Base-by-base conservation (phyloP, 768 basidiomycete species). In the Rhizopogon roseolus region DNA sequence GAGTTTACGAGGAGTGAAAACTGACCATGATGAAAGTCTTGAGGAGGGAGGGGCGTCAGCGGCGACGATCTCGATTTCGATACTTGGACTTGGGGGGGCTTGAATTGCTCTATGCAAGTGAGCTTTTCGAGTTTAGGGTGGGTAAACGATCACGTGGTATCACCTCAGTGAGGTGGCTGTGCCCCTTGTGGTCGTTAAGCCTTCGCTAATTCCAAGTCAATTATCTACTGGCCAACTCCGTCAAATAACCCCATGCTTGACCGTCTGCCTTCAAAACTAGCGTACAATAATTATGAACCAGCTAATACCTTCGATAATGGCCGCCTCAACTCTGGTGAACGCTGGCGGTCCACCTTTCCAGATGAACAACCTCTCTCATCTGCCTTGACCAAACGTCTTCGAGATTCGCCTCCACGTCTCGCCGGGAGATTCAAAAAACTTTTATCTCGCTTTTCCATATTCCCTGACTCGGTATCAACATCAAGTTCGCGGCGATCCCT, bases 1-100 rank as follows among this genome's bases (percentile, higher is more conserved):
- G 34, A 36, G 2, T 44, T n/a, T 51, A 28, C 32, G 28, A 56
- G 52, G 43, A 59, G 37, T 50, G 51, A 32, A 22, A 25, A 70
- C 68, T 70, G 37, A 70, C 68, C 68, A 70, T 70, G 55, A 53
- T 66, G 60, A 43, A 46, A 55, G 57, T 64, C 61, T 71, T 69
- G 68, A 64, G 54, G 63, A 34, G 44, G 41, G 39, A 53, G 55
- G 43, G 54, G 54, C 51, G 56, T 53, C 64, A 42, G 50, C 54
- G 42, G 32, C 56, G 60, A 56, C 58, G 57, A 53, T 57, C 57
- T 62, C 62, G 65, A 62, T 49, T 55, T 61, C 60, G 60, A 59
- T 59, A 46, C 52, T 40, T 49, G 42, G 36, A 42, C 42, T 54
- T 10, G n/a, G 34, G 34, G 40, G 32, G 38, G 32, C 42, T 14